Conservation (phyloP, 2,329 filamentous ascomycete genomes). For the Monilinia aucupariae region DNA sequence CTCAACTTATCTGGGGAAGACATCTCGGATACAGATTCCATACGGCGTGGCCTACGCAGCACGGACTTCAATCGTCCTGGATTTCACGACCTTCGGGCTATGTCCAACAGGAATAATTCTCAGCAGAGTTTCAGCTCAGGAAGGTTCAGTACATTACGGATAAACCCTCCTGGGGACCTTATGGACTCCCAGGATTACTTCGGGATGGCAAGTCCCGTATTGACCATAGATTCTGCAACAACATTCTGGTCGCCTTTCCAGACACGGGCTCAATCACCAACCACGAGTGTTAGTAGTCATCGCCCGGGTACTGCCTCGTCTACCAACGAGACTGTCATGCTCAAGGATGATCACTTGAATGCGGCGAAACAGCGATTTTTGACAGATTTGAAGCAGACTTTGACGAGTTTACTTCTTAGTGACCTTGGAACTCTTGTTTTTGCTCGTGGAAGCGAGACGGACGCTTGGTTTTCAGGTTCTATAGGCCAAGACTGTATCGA, state of each 20-base stretch:
- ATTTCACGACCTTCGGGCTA: slow-evolving; percentile 51
- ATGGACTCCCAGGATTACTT: slow-evolving; percentile 68
- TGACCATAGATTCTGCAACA: slow-evolving; percentile 67
- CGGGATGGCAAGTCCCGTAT: slow-evolving; percentile 59
- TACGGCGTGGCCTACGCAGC: slow-evolving; percentile 36
- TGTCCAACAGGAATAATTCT: slow-evolving; percentile 58
- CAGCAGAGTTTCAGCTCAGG: slow-evolving; percentile 66
- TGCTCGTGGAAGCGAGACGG: slow-evolving; percentile 81
- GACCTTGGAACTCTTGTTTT: slow-evolving; percentile 85
- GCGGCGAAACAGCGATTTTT: slow-evolving; percentile 76
- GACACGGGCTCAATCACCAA: slow-evolving; percentile 55
- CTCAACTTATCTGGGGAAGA: slow-evolving; percentile 45
- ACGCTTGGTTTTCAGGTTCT: slow-evolving; percentile 69
- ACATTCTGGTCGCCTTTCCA: slow-evolving; percentile 91
- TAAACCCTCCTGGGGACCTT: slow-evolving; percentile 56
- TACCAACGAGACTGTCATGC: slow-evolving; percentile 60
- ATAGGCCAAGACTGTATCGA: slow-evolving; percentile 62
- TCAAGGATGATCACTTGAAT: slow-evolving; percentile 48
- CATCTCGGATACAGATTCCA: slow-evolving; percentile 27
- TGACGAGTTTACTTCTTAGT: slow-evolving; percentile 80
- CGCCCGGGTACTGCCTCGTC: slow-evolving; percentile 63
- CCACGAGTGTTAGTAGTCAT: slow-evolving; percentile 55
- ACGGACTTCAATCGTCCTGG: slow-evolving; percentile 45
- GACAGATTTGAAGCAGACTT: slow-evolving; percentile 66
- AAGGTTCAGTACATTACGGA: slow-evolving; percentile 54